Evolutionary conservation across 192 early-diverging fungal species (phyloP).

Genomic region (Linnemannia elongata): DNA sequence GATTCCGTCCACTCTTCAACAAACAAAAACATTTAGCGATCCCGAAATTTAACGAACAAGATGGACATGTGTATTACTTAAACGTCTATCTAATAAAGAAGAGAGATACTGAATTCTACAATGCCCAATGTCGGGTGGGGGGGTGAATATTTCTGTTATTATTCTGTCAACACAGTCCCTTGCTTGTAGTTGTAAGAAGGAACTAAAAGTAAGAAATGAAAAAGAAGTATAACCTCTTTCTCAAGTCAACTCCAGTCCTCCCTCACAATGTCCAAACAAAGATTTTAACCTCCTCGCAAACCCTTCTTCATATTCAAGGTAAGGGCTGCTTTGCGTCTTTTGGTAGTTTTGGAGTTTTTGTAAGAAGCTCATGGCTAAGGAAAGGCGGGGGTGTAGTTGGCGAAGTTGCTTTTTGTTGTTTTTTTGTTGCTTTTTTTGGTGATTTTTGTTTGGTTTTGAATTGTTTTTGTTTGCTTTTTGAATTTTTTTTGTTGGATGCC

Average conservation of each 20-base stretch:
- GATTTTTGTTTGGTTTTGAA: slow-evolving; percentile 15
- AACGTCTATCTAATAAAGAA: not conserved
- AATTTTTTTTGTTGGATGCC: slow-evolving; percentile 20
- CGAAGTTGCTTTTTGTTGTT: too few relatives aligned
- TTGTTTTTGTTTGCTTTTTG: slow-evolving; percentile 19
- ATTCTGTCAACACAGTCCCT: slow-evolving; percentile 20
- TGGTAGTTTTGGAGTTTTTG: slow-evolving; percentile 15
- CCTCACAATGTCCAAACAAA: not conserved
- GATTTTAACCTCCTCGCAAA: slow-evolving; percentile 32
- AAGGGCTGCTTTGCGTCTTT: slow-evolving; percentile 39
- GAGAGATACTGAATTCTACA: not conserved
- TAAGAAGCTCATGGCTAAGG: slow-evolving; percentile 21
- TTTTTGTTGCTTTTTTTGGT: slow-evolving; percentile 4
- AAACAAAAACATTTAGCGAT: not conserved
- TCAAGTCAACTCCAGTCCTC: too few relatives aligned
- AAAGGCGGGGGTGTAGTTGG: slow-evolving; percentile 16
- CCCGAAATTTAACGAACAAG: not conserved
- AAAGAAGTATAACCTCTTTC: too few relatives aligned
- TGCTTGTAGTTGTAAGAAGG: not conserved
- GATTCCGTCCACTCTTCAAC: too few relatives aligned
- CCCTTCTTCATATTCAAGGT: slow-evolving; percentile 39
- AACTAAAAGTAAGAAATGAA: not conserved
- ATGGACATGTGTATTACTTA: not conserved
- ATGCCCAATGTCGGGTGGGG: not conserved
- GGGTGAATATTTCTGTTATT: slow-evolving; percentile 40